phyloP scores from a whole-genome alignment of 2,329 filamentous ascomycete species.

The Juglanconis sp. region DNA sequence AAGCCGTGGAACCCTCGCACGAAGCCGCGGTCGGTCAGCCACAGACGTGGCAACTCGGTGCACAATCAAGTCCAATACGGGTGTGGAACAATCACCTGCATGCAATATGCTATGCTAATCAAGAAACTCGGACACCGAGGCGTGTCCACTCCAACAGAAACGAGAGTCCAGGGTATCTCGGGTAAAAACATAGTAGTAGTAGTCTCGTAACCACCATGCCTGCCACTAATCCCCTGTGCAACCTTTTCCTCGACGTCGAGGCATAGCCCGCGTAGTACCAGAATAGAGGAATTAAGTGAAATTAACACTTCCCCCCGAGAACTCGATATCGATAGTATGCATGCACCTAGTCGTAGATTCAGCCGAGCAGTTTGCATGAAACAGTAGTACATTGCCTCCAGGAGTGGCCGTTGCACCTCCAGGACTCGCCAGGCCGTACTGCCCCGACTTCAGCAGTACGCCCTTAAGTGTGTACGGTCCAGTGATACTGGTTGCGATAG shows the following conservation, averaged over 20 bases:
- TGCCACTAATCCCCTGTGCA: too few relatives aligned
- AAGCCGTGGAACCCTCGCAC: too few relatives aligned
- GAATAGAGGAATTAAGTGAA: constrained; percentile 1
- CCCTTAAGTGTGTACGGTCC: constrained; percentile 14
- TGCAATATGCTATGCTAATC: too few relatives aligned
- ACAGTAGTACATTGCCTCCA: constrained; percentile 12
- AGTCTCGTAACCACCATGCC: neutral
- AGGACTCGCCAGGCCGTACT: constrained; percentile 13
- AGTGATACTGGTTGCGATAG: constrained; percentile 30
- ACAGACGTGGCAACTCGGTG: too few relatives aligned
- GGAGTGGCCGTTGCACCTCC: constrained; percentile 14
- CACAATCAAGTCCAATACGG: too few relatives aligned
- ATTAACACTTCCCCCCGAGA: constrained; percentile 7
- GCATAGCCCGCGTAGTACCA: neutral
- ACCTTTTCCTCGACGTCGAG: neutral
- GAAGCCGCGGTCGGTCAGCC: too few relatives aligned
- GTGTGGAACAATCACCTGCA: too few relatives aligned
- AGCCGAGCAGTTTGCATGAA: constrained; percentile 13
- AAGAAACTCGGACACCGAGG: too few relatives aligned
- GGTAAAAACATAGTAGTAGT: neutral
- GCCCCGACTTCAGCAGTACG: constrained; percentile 6
- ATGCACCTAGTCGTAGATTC: constrained; percentile 3
- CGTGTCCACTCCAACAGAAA: neutral
- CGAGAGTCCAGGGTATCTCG: constrained; percentile 15
- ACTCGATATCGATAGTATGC: constrained; percentile 12